Conservation (phyloP, 1,284 basidiomycete genomes). For the Albatrellus sp. region DNA sequence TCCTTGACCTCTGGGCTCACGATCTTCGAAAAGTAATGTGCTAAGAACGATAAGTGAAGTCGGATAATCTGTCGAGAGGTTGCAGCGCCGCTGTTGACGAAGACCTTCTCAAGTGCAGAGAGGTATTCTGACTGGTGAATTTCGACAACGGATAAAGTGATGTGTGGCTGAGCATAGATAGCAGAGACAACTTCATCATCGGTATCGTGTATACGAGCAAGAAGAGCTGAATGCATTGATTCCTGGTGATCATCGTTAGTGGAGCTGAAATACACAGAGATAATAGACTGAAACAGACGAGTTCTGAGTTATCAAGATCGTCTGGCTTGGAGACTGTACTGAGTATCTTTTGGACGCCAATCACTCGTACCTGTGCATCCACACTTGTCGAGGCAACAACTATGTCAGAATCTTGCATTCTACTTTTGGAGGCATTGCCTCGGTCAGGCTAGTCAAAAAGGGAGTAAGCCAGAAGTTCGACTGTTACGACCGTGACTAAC, state of each 20-base stretch:
- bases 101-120: constrained; percentile 30
- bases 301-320: constrained; percentile 22
- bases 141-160: constrained; percentile 33
- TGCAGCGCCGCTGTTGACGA: constrained; percentile 26
- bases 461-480: neutral
- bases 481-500: constrained; percentile 8
- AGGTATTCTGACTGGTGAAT: constrained; percentile 32
- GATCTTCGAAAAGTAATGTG: constrained; percentile 21
- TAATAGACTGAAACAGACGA: constrained; percentile 20
- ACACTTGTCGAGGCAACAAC: constrained; percentile 44
- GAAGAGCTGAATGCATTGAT: constrained; percentile 37
- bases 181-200: constrained; percentile 47
- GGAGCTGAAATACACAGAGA: neutral
- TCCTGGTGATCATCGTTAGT: constrained; percentile 21
- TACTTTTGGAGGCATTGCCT: constrained; percentile 3
- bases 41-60: constrained; percentile 54
- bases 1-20: constrained; percentile 23
- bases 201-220: constrained; percentile 57
- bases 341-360: constrained; percentile 40
- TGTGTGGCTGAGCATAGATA: constrained; percentile 42
- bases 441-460: neutral
- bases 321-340: constrained; percentile 19
- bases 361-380: constrained; percentile 34
- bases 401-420: constrained; percentile 21
- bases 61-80: constrained; percentile 40